Evolutionary conservation across 1,284 basidiomycete genomes (phyloP).

Genomic region (Boletus sp.): DNA sequence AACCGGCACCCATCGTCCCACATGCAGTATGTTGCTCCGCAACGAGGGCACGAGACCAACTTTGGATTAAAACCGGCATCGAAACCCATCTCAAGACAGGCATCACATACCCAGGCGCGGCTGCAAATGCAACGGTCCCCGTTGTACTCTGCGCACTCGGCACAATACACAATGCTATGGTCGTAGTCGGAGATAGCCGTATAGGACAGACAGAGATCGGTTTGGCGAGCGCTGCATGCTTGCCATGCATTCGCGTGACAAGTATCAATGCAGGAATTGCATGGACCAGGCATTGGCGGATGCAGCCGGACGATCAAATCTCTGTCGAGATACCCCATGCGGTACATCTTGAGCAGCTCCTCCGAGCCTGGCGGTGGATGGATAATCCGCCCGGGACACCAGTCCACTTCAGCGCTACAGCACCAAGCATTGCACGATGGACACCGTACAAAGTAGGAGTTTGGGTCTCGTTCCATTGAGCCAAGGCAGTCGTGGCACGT

Average conservation of each 20-base stretch:
- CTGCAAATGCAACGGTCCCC: not conserved
- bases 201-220: not conserved
- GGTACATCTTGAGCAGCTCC: not conserved
- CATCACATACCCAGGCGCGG: not conserved
- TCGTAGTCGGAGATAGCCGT: not conserved
- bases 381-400: not conserved
- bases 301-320: not conserved
- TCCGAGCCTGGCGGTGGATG: not conserved
- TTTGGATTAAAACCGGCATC: no score
- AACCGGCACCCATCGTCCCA: no score
- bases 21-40: not conserved
- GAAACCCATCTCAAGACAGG: no score
- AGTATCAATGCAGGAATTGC: not conserved
- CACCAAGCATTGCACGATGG: conserved; percentile 2
- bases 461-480: no score
- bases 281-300: not conserved
- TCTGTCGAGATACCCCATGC: not conserved
- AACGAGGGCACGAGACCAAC: no score
- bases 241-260: not conserved
- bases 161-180: not conserved
- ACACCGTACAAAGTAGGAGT: not conserved
- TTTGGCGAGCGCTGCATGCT: not conserved
- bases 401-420: not conserved
- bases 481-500: not conserved
- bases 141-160: not conserved